Evolutionary conservation across 768 basidiomycete genomes (phyloP), one percentile per base, ranked within the genome.

Genomic region (Boletus sp.): DNA sequence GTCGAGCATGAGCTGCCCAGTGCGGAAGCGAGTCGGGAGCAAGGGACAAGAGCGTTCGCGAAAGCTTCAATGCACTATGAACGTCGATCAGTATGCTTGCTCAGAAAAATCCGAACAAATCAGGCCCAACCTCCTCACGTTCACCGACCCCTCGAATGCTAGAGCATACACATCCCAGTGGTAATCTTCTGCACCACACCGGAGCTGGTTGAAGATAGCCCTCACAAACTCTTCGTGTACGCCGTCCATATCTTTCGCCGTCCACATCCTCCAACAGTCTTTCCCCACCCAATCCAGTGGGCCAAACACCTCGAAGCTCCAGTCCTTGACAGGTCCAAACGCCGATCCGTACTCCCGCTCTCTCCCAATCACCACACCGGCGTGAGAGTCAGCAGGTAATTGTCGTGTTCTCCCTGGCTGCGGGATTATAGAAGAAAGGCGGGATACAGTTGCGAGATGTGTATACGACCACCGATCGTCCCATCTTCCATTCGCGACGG

Each of bases 1-100:
- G 75, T 47, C 80, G 83, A 13, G 86, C 88, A 70, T 92, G 89
- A n/a, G 78, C 77, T n/a, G 75, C 76, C 91, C 91, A 93, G 50
- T 81, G 84, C 10, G 66, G 67, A 34, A 87, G 60, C 7, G 88
- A 88, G 42, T 83, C 78, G 19, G 77, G 80, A 37, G 76, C 71
- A 1, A 59, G 64, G 4, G 87, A 80, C 25, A 93, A 77, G 21
- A 89, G 73, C 3, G 70, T 66, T 34, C 84, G 85, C 9, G 91
- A 93, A 37, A 83, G 71, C 67, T 85, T 90, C 32, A 84, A 54
- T 8, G 89, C 87, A 58, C 89, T 92, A 54, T 4, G 9, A 43
- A 55, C 34, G 14, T 33, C 40, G 19, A 35, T 68, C 27, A 69
- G 53, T 47, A 40, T 55, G 42, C 32, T 33, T 34, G 30, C 19